A percentile compares a stretch with the other conserved stretches of the same genome.
Evolutionary conservation across 805 yeast species (phyloP).

Genomic region (Starmerella floris): DNA sequence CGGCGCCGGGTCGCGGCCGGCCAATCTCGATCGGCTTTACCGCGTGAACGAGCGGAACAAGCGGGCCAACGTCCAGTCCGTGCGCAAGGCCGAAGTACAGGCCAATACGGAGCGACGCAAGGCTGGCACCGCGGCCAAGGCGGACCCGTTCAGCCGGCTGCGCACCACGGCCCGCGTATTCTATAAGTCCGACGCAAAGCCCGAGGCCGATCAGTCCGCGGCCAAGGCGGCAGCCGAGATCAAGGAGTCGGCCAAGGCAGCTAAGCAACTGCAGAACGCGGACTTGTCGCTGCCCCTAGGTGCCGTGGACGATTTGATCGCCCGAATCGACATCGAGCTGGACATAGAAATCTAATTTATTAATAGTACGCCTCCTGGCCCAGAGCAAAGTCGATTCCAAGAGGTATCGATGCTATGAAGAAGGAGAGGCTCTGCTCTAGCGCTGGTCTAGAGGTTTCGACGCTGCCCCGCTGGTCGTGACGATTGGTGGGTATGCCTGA

Average conservation of each 20-base stretch:
- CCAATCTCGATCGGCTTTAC: conserved; percentile 6
- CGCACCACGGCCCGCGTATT: conserved; percentile 78
- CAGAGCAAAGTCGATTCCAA: too few relatives aligned
- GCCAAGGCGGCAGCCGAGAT: conserved; percentile 7
- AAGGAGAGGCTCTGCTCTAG: too few relatives aligned
- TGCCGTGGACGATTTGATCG: conserved; percentile 29
- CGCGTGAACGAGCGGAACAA: conserved; percentile 74
- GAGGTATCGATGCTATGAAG: too few relatives aligned
- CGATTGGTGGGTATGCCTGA: too few relatives aligned
- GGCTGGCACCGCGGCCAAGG: conserved; percentile 23
- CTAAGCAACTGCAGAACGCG: conserved; percentile 2
- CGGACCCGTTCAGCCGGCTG: conserved; percentile 79
- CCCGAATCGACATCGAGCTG: conserved; percentile 27
- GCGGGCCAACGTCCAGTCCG: conserved; percentile 58
- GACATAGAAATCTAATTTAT: conserved; percentile 25
- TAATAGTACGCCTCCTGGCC: too few relatives aligned
- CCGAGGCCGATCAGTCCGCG: conserved; percentile 6
- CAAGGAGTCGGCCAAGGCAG: conserved; percentile 2
- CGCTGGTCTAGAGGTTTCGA: too few relatives aligned
- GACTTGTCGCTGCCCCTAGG: conserved; percentile 15
- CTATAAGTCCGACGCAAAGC: conserved; percentile 35
- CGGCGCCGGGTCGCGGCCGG: not conserved
- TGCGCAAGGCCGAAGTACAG: conserved; percentile 65
- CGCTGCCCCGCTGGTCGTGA: too few relatives aligned
- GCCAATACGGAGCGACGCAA: conserved; percentile 43